phyloP scores from a whole-genome alignment of 805 yeast species.

The Candida chilensis region DNA sequence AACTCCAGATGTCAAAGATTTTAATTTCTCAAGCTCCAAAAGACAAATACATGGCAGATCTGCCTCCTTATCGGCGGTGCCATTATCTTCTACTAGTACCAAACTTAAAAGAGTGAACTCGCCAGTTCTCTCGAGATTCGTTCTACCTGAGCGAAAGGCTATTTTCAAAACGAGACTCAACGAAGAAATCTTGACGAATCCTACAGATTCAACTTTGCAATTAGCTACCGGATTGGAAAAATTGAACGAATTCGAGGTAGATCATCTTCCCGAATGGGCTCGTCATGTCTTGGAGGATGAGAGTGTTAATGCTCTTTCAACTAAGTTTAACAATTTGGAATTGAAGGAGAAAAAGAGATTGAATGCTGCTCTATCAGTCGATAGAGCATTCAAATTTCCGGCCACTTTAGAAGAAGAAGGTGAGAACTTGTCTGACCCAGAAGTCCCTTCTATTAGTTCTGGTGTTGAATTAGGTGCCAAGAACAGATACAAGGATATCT shows the following conservation, averaged over 20 bases:
- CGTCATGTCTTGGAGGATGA: constrained; percentile 13
- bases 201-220: too few species aligned
- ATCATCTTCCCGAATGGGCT: too few species aligned
- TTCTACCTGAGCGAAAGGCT: constrained; percentile 38
- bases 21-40: constrained; percentile 1
- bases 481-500: constrained; percentile 82
- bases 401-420: too few species aligned
- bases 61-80: constrained; percentile 3
- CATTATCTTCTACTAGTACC: background rate
- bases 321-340: constrained; percentile 60
- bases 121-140: constrained; percentile 41
- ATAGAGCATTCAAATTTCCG: background rate
- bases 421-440: constrained; percentile 1
- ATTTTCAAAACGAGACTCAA: constrained; percentile 41
- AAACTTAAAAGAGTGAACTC: too few species aligned
- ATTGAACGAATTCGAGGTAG: too few species aligned
- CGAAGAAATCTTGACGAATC: constrained; percentile 32
- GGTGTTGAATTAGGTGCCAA: constrained; percentile 79
- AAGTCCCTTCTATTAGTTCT: too few species aligned
- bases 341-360: constrained; percentile 60
- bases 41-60: constrained; percentile 3
- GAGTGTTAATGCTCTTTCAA: constrained; percentile 30
- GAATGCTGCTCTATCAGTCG: constrained; percentile 12
- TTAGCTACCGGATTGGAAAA: too few species aligned
- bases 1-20: too few species aligned